These are phyloP conservation scores for Syncephalis plumigaleata DNA, from an alignment of 371 early-diverging fungal species.

Conservation along the genomic window DNA sequence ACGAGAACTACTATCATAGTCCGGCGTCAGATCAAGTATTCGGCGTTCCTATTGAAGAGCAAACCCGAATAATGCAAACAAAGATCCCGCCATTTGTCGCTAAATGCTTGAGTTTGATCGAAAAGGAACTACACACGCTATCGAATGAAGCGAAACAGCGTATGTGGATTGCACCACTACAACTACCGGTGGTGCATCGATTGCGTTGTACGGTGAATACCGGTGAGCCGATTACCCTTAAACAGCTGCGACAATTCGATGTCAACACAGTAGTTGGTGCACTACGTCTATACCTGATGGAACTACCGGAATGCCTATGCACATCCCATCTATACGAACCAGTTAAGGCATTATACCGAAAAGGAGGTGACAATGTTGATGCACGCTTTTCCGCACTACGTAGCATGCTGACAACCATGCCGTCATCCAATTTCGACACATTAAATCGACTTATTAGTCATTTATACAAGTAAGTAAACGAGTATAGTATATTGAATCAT, in stretches of 20 bases:
- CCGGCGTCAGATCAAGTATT: slow-evolving; percentile 49
- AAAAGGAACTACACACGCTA: slow-evolving; percentile 14
- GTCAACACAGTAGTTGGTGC: slow-evolving; percentile 37
- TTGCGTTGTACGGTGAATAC: slow-evolving; percentile 39
- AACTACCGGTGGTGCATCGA: slow-evolving; percentile 39
- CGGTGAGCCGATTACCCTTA: slow-evolving; percentile 22
- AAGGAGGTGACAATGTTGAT: slow-evolving; percentile 22
- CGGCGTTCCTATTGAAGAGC: slow-evolving; percentile 53
- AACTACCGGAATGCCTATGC: slow-evolving; percentile 45
- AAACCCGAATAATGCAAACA: slow-evolving; percentile 30
- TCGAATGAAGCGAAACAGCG: slow-evolving; percentile 11
- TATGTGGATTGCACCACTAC: slow-evolving; percentile 40
- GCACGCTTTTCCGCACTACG: slow-evolving; percentile 23
- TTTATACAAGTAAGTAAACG: slow-evolving; percentile 20
- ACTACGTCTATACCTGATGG: slow-evolving; percentile 44
- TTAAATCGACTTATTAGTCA: slow-evolving; percentile 21
- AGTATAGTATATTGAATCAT: not conserved
- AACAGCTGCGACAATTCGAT: slow-evolving; percentile 31
- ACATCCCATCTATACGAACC: slow-evolving; percentile 58
- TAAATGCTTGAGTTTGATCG: slow-evolving; percentile 25
- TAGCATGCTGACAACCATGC: slow-evolving; percentile 33
- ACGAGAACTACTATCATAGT: slow-evolving; percentile 43
- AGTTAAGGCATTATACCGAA: slow-evolving; percentile 36
- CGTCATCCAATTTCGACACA: slow-evolving; percentile 28
- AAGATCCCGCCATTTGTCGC: slow-evolving; percentile 35